Conservation (phyloP, 768 basidiomycete genomes). For the Lactarius pseudohatsudake region DNA sequence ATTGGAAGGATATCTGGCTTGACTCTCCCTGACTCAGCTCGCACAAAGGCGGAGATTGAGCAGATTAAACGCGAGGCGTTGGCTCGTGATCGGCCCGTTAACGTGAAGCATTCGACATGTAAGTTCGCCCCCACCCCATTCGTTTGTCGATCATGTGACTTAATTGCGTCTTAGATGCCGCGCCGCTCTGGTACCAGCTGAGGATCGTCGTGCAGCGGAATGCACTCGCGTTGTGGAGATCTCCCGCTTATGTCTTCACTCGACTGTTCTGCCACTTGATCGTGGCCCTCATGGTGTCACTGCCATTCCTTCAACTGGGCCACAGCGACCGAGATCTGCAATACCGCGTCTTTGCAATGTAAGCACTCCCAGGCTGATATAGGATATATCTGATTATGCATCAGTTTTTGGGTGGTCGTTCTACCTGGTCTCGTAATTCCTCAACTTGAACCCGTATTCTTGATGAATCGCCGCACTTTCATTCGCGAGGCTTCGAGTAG, state of each 20-base stretch:
- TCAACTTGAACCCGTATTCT: conserved; percentile 83
- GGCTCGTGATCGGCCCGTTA: background rate
- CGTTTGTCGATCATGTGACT: background rate
- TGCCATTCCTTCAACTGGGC: conserved; percentile 80
- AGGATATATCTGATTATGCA: background rate
- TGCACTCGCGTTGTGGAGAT: conserved; percentile 74
- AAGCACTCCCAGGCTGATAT: background rate
- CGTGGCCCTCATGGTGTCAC: conserved; percentile 67
- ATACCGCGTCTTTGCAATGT: conserved; percentile 79
- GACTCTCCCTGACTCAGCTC: conserved; percentile 60
- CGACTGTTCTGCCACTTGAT: conserved; percentile 74
- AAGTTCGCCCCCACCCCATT: background rate
- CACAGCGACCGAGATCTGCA: conserved; percentile 66
- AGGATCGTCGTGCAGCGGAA: conserved; percentile 68
- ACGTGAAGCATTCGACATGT: conserved; percentile 18
- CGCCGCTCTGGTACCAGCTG: conserved; percentile 74
- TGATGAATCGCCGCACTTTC: conserved; percentile 56
- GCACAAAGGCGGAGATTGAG: conserved; percentile 41
- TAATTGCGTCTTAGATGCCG: conserved; percentile 50
- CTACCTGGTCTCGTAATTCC: conserved; percentile 78
- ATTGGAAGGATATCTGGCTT: conserved; percentile 88
- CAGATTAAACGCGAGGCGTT: conserved; percentile 39
- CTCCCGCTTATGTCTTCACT: conserved; percentile 83
- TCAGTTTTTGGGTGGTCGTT: conserved; percentile 58
- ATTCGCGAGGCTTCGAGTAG: conserved; percentile 71